Percentiles rank a stretch among this genome's conserved stretches.
Conservation (phyloP, 495 filamentous ascomycete species). For the Paragyromitra xinjiangensis region DNA sequence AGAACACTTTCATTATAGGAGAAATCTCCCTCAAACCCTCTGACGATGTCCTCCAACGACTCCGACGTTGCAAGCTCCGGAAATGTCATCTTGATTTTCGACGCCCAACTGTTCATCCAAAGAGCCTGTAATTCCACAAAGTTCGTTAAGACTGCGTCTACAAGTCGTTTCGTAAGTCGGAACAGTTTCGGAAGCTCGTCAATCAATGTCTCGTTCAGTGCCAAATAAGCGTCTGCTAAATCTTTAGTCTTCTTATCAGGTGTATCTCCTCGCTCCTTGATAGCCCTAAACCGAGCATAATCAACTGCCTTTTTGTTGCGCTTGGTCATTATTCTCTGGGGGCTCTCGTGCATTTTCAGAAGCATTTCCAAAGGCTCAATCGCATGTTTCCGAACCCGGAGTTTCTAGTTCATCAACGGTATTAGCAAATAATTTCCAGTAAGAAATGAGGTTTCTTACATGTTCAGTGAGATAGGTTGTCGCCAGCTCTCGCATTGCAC, state of each 20-base stretch:
- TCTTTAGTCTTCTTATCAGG: slow-evolving; percentile 83
- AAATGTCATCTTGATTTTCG: slow-evolving; percentile 78
- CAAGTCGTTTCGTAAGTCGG: slow-evolving; percentile 75
- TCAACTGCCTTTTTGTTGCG: slow-evolving; percentile 87
- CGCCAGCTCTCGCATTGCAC: slow-evolving; percentile 81
- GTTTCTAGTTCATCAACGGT: slow-evolving; percentile 65
- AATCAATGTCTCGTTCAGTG: slow-evolving; percentile 90
- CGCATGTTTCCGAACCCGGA: slow-evolving; percentile 77
- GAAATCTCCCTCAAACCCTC: slow-evolving; percentile 78
- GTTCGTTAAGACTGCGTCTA: slow-evolving; percentile 78
- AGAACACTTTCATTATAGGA: slow-evolving; percentile 66
- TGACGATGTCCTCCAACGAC: slow-evolving; percentile 70
- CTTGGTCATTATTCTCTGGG: slow-evolving; percentile 87
- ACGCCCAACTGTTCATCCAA: slow-evolving; percentile 82
- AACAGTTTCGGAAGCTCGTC: slow-evolving; percentile 91
- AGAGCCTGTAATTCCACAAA: slow-evolving; percentile 81
- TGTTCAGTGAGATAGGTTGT: slow-evolving; percentile 82
- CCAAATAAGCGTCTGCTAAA: slow-evolving; percentile 83
- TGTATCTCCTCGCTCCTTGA: slow-evolving; percentile 79
- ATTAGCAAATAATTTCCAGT: slow-evolving; percentile 19
- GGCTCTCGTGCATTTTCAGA: slow-evolving; percentile 80
- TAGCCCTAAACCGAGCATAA: slow-evolving; percentile 79
- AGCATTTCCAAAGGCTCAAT: slow-evolving; percentile 86
- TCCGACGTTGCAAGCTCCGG: slow-evolving; percentile 71
- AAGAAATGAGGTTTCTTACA: slow-evolving; percentile 65